These are phyloP conservation scores for Micromonas pusilla DNA, from an alignment of 139 green algal species.

Conservation along the genomic window DNA sequence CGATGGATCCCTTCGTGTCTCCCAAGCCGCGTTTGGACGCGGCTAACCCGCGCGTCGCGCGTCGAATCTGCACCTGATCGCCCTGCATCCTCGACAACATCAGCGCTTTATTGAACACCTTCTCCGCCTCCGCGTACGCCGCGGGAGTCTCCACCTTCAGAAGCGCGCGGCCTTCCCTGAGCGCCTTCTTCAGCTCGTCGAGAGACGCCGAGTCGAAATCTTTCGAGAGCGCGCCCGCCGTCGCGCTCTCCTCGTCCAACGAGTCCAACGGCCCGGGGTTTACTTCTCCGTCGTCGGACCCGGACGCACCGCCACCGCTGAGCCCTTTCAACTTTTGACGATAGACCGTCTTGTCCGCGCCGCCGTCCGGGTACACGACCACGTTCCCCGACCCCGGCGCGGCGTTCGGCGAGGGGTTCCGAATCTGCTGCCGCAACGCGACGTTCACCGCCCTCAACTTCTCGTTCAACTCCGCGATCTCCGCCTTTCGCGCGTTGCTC, in stretches of 20 bases:
- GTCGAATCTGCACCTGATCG: slow-evolving; percentile 20
- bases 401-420: neutral
- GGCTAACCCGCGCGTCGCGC: slow-evolving; percentile 30
- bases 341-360: too few relatives aligned
- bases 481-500: slow-evolving; percentile 23
- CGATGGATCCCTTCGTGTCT: slow-evolving; percentile 23
- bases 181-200: neutral
- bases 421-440: slow-evolving; percentile 26
- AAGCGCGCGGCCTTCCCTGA: neutral
- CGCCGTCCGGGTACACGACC: neutral
- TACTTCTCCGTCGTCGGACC: neutral
- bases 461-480: slow-evolving; percentile 32
- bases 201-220: neutral
- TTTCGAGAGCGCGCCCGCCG: neutral
- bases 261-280: neutral
- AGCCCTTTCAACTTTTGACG: too few relatives aligned
- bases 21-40: slow-evolving; percentile 19
- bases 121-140: neutral
- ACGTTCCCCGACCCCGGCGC: neutral
- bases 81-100: slow-evolving; percentile 28
- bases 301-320: too few relatives aligned
- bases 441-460: slow-evolving; percentile 35
- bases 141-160: neutral
- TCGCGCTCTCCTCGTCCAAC: neutral
- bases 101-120: slow-evolving; percentile 33